Evolutionary conservation across 1,139 yeast species (phyloP).

Genomic region (Pichia sp.): DNA sequence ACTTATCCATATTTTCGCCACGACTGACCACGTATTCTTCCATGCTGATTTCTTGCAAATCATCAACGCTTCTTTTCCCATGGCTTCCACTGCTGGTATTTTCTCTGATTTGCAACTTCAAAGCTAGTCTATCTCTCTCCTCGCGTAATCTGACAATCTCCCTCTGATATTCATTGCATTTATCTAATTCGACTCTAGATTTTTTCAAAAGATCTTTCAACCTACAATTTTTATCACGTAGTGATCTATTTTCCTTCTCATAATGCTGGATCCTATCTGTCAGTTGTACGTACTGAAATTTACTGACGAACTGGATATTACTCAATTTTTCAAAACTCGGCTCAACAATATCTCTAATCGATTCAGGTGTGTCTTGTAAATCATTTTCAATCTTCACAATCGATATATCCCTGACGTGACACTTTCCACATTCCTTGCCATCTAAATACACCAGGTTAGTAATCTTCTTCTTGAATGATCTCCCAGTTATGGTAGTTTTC

Average conservation of each 20-base stretch:
- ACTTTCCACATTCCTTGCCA: slow-evolving; percentile 7
- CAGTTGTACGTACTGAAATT: slow-evolving; percentile 6
- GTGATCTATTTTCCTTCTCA: not conserved
- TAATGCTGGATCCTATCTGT: slow-evolving; percentile 3
- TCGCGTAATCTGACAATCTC: slow-evolving; percentile 5
- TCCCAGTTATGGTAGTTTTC: not conserved
- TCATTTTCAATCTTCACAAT: slow-evolving; percentile 8
- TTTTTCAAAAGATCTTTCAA: slow-evolving; percentile 9
- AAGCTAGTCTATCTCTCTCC: slow-evolving; percentile 3
- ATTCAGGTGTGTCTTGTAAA: slow-evolving; percentile 1
- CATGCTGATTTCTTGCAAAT: too few species aligned
- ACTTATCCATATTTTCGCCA: too few species aligned
- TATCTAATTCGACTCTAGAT: slow-evolving; percentile 8
- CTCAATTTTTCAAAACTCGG: slow-evolving; percentile 7
- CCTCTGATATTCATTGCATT: slow-evolving; percentile 8
- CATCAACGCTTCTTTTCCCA: not conserved
- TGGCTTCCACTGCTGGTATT: slow-evolving; percentile 2
- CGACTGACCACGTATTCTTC: too few species aligned
- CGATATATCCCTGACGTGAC: slow-evolving; percentile 2
- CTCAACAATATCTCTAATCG: slow-evolving; percentile 6
- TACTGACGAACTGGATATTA: slow-evolving; percentile 8
- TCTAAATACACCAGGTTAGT: too few species aligned
- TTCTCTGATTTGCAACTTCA: slow-evolving; percentile 6
- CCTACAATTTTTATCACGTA: slow-evolving; percentile 6
- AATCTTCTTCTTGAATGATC: too few species aligned